phyloP scores from a whole-genome alignment of 331 rosid species.

The Pyrus hybrid region DNA sequence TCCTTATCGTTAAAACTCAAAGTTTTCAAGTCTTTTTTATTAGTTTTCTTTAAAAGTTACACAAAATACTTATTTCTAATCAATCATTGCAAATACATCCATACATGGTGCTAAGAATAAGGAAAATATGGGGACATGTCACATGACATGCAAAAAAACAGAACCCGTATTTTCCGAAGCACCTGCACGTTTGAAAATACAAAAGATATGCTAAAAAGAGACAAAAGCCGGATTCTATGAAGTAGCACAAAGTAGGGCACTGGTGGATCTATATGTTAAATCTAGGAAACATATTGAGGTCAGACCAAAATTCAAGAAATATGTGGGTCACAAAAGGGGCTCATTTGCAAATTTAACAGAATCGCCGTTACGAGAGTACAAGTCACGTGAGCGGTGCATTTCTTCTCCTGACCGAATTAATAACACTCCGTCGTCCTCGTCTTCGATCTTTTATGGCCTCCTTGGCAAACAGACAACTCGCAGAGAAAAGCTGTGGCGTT shows the following conservation, averaged over 20 bases:
- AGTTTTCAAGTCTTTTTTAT: no score
- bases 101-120: slow-evolving; percentile 15
- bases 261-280: neutral
- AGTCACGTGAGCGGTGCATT: slow-evolving; percentile 65
- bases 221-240: slow-evolving; percentile 30
- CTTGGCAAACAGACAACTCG: neutral
- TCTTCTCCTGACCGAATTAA: slow-evolving; percentile 42
- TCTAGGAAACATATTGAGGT: neutral
- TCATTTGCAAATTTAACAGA: slow-evolving; percentile 5
- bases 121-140: slow-evolving; percentile 4
- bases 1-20: no score
- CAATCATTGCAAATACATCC: neutral
- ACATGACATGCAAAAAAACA: slow-evolving; percentile 1
- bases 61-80: neutral
- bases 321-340: slow-evolving; percentile 9
- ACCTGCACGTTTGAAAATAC: slow-evolving; percentile 6
- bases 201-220: neutral
- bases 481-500: slow-evolving; percentile 26
- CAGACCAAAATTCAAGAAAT: neutral
- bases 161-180: neutral
- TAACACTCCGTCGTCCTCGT: neutral
- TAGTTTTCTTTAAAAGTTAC: neutral
- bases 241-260: neutral
- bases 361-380: slow-evolving; percentile 19
- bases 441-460: slow-evolving; percentile 13